Evolutionary conservation across 306 rosid species (phyloP), one percentile per base, ranked within the genome.

Genomic region (Luffa aegyptiaca): DNA sequence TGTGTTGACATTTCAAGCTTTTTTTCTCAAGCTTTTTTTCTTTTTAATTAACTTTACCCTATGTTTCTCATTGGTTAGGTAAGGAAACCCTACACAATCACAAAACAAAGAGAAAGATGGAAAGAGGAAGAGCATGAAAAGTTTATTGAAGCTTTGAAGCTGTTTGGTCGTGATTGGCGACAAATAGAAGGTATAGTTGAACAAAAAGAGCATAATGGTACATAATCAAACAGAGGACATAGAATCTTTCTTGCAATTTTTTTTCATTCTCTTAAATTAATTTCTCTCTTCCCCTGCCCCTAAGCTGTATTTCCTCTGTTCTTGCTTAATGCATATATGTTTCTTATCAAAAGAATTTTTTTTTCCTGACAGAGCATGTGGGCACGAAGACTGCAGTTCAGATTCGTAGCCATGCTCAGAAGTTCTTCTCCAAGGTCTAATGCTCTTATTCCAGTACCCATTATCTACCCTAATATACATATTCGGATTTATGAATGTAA

Each of bases 351-450:
- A 26, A 26, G 31, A 0, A 0, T 26, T 26, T 26, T 26, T 37
- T 80, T 82, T 82, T 49, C 58, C 75, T 86, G 36, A 81, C 92
- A 93, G 98, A 89, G 46, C 93, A 93, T 84, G 84, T 93, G 81
- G 93, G 96, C 80, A 86, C 93, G 71, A 93, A 93, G 88, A 93
- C 93, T 83, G 97, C 97, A 3, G 98, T 93, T 87, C 98, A 93
- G 91, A 93, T 93, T 81, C 91, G 98, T 86, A 93, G 98, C 78
- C 98, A 93, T 86, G 97, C 98, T 81, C 98, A 93, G 86, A 93
- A 93, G 87, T 90, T 93, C 84, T 93, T 93, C 79, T 89, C 90
- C 80, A 93, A 93, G 98, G 98, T 93, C 82, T 21, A 73, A 13
- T 49, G 77, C 77, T 73, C 77, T 73, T 83, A 77, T 85, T 85